phyloP scores from a whole-genome alignment of 2,329 filamentous ascomycete genomes.

The Fusarium lyarnte region DNA sequence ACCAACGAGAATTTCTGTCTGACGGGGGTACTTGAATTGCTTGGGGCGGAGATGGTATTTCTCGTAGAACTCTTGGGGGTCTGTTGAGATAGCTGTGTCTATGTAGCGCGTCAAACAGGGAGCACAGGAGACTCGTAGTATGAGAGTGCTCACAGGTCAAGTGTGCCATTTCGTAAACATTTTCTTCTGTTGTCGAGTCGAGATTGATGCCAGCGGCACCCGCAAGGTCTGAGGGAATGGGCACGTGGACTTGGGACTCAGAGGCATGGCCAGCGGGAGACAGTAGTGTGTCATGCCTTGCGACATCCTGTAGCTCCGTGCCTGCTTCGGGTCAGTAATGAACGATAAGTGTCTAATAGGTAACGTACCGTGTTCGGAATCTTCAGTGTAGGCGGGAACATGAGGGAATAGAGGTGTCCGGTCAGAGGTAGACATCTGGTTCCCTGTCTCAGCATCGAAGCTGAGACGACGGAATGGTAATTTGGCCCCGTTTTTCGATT shows the following conservation, averaged over 20 bases:
- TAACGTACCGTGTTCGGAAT: fast-evolving
- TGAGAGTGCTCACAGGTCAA: background rate
- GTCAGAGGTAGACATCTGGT: background rate
- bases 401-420: background rate
- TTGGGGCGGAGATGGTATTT: background rate
- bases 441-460: background rate
- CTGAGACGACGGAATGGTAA: fast-evolving
- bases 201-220: fast-evolving
- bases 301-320: background rate
- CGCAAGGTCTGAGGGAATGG: background rate
- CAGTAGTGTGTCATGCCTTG: fast-evolving
- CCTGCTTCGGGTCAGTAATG: background rate
- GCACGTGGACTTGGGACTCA: background rate
- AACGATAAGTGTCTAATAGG: fast-evolving
- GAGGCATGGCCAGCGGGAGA: fast-evolving
- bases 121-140: no score
- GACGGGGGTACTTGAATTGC: fast-evolving
- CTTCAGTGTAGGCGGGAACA: fast-evolving
- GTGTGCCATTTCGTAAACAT: background rate
- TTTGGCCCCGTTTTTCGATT: no score
- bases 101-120: no score
- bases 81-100: background rate
- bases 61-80: background rate
- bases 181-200: fast-evolving
- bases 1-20: constrained; percentile 90